Evolutionary conservation across 2,329 filamentous ascomycete species (phyloP), one percentile per base, ranked within the genome.

Genomic region (Trichoderma sp.): DNA sequence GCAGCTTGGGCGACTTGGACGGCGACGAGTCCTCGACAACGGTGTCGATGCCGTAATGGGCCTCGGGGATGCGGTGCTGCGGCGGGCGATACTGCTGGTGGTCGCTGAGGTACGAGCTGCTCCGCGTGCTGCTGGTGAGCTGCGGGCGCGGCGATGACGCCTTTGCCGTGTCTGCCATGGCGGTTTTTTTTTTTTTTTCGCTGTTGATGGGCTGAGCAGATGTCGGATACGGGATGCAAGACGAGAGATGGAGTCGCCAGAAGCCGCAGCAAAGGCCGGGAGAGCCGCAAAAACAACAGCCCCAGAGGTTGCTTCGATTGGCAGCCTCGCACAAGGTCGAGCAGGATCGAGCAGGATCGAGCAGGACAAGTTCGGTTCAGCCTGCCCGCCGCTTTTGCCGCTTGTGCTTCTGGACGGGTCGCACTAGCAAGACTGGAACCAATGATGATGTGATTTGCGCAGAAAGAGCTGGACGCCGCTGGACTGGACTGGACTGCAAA

Each of bases 31-130:
- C 84, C 76, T 90, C 87, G 61, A 90, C 84, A 17, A 90, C 86
- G 54, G 86, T 87, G 74, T 90, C 88, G 72, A 90, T 90, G 70
- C 87, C 87, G 70, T 87, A 86, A 75, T 85, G 83, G 68, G 80
- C 81, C 32, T 88, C 86, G 56, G 84, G 81, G 32, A 65, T 56
- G 12, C 67, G n/a, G 69, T 82, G 81, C 68, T 80, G 78, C 12
- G 86, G 85, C 34, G 86, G 84, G 58, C 87, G 85, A 71, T 87
- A 88, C 74, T 89, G 86, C 76, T 89, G 87, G 73, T 89, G 85
- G 71, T 89, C 87, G 75, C 83, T 83, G 67, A 89, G 80, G 74
- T 87, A 89, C 15, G 87, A 89, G 76, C 84, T 86, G 79, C 84
- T 88, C 74, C 87, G 84, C 84, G 84, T 86, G 64, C 79, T 77